A percentile compares a stretch with the other conserved stretches of the same genome.
These are phyloP conservation scores for Ceratocystis destructans DNA, from an alignment of 2,329 filamentous ascomycete species.

Conservation along the genomic window DNA sequence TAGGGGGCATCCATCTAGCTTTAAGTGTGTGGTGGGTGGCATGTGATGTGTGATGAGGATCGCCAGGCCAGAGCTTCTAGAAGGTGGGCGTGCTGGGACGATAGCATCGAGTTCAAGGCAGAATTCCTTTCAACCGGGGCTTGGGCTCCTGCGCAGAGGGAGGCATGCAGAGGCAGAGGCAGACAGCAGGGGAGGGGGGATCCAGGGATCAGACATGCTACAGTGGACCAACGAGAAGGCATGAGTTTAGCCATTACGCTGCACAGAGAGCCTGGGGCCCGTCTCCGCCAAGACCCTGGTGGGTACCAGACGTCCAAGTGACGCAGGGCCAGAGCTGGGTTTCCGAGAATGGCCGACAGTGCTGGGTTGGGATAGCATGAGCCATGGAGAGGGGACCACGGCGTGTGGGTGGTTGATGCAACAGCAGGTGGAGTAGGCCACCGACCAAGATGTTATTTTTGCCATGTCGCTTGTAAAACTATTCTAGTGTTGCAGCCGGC, in stretches of 20 bases:
- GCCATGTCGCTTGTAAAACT: not conserved
- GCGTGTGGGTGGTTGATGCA: too few species aligned
- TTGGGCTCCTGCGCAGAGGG: not conserved
- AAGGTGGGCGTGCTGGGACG: not conserved
- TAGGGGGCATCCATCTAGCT: not conserved
- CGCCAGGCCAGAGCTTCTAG: not conserved
- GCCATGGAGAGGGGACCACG: not conserved
- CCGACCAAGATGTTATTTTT: not conserved
- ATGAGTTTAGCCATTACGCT: not conserved
- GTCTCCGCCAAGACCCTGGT: not conserved
- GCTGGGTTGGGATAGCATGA: not conserved
- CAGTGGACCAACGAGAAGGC: not conserved
- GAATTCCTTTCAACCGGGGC: not conserved
- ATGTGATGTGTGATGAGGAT: slow-evolving; percentile 12
- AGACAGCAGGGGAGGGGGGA: not conserved
- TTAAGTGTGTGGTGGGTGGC: slow-evolving; percentile 2
- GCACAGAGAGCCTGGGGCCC: not conserved
- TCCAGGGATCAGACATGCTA: not conserved
- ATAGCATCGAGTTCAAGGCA: not conserved
- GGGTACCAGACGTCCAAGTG: too few species aligned
- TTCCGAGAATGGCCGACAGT: slow-evolving; percentile 20
- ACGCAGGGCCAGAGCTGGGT: not conserved
- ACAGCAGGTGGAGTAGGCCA: not conserved
- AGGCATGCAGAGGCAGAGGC: not conserved
- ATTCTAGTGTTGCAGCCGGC: not conserved